A percentile compares a stretch with the other conserved stretches of the same genome.
Evolutionary conservation across 2,329 filamentous ascomycete genomes (phyloP).

Genomic region (Sarocladium strictum): DNA sequence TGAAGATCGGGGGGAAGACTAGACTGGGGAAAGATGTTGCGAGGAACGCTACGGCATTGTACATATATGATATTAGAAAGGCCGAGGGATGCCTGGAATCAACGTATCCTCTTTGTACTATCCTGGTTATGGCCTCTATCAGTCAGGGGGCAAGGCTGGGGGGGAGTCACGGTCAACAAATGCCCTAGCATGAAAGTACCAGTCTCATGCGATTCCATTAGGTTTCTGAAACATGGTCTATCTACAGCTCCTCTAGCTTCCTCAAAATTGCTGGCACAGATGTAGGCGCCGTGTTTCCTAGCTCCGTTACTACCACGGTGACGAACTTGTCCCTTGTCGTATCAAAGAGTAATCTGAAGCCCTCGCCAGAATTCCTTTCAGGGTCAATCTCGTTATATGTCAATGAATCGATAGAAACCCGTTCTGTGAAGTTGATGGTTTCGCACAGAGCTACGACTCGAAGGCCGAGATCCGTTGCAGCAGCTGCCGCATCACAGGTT

Average conservation of each 20-base stretch:
- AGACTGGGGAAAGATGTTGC: not conserved
- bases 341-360: conserved; percentile 74
- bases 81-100: not conserved
- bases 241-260: conserved; percentile 51
- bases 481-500: conserved; percentile 80
- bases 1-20: too few species aligned
- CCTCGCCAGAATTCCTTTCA: conserved; percentile 54
- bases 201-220: not conserved
- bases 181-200: too few species aligned
- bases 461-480: conserved; percentile 67
- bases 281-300: conserved; percentile 78
- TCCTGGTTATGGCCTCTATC: too few species aligned
- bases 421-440: conserved; percentile 84
- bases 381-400: conserved; percentile 88
- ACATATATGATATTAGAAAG: conserved; percentile 11
- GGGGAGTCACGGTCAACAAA: too few species aligned
- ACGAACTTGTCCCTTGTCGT: conserved; percentile 84
- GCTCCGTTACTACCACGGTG: conserved; percentile 84
- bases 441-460: conserved; percentile 89
- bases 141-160: too few species aligned
- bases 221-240: conserved; percentile 5
- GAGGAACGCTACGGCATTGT: conserved; percentile 8
- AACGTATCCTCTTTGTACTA: conserved; percentile 4
- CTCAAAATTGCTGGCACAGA: conserved; percentile 65
- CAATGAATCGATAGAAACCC: conserved; percentile 85